Conservation (phyloP, 75 land plant species). For the Pinus tabuliformis region DNA sequence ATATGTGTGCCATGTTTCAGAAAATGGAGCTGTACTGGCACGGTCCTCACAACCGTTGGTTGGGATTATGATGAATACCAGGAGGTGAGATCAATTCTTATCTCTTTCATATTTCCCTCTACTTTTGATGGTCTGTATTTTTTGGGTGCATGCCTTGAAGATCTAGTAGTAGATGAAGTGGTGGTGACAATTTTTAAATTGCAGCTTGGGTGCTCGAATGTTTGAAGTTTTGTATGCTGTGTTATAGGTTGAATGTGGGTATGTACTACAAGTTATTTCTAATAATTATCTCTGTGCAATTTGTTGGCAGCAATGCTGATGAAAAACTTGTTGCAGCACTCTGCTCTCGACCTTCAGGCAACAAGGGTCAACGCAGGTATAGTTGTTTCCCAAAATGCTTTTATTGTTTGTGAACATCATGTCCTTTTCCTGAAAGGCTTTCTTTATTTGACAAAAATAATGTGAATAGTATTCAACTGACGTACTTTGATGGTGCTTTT, state of each 20-base stretch:
- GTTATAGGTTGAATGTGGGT: background rate
- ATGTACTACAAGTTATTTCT: background rate
- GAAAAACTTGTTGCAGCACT: constrained; percentile 96
- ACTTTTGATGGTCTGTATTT: background rate
- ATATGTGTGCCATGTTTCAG: constrained; percentile 28
- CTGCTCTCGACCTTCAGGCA: constrained; percentile 30
- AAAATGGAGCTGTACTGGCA: constrained; percentile 94
- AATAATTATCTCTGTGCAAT: background rate
- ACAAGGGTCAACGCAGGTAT: constrained; percentile 43
- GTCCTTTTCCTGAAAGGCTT: no score
- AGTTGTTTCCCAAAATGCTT: background rate
- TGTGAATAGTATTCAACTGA: background rate
- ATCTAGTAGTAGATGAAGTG: background rate
- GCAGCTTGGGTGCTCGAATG: background rate
- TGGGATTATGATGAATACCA: constrained; percentile 90
- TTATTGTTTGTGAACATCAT: background rate
- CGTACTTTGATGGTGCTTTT: background rate
- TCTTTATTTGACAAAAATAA: background rate
- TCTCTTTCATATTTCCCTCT: background rate
- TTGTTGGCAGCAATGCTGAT: constrained; percentile 76
- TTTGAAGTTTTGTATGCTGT: constrained; percentile 7
- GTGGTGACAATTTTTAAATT: background rate
- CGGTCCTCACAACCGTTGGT: constrained; percentile 93
- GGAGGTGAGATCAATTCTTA: constrained; percentile 48
- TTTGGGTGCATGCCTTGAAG: constrained; percentile 1